Evolutionary conservation across 2,329 filamentous ascomycete species (phyloP).

Genomic region (Xylaria sp.): DNA sequence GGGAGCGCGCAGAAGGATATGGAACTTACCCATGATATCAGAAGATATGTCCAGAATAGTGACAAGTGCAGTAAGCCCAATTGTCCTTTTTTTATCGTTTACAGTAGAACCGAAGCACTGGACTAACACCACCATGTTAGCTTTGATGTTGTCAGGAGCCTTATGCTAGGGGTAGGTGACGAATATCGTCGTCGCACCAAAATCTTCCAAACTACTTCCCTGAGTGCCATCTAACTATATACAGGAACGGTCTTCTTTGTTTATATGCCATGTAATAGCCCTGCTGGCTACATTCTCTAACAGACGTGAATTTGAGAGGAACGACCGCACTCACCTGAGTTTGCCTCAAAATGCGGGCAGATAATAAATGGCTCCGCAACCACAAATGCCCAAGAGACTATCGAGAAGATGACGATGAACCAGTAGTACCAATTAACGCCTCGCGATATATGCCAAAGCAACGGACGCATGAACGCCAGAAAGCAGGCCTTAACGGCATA

Average conservation of each 20-base stretch:
- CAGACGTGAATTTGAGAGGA: too few species aligned
- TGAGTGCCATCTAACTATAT: too few species aligned
- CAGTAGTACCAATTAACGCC: slow-evolving; percentile 43
- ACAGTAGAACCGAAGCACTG: slow-evolving; percentile 37
- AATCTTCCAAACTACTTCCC: too few species aligned
- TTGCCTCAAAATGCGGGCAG: slow-evolving; percentile 40
- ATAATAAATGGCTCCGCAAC: slow-evolving; percentile 42
- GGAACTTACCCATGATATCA: slow-evolving; percentile 38
- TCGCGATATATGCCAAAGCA: slow-evolving; percentile 38
- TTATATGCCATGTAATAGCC: too few species aligned
- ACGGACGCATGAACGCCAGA: slow-evolving; percentile 40
- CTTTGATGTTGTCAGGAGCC: not conserved
- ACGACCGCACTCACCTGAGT: slow-evolving; percentile 31
- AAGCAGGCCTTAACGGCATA: slow-evolving; percentile 42
- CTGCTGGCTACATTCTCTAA: too few species aligned
- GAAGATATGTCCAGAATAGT: slow-evolving; percentile 40
- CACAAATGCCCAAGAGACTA: slow-evolving; percentile 39
- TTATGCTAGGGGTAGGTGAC: too few species aligned
- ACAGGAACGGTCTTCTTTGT: too few species aligned
- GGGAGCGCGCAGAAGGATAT: not conserved
- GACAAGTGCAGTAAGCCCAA: slow-evolving; percentile 36
- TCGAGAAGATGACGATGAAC: slow-evolving; percentile 35
- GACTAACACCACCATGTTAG: slow-evolving; percentile 27
- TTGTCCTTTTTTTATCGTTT: slow-evolving; percentile 27
- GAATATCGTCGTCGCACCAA: not conserved